Evolutionary conservation across 768 basidiomycete species (phyloP).

Genomic region (Exidia glandulosa): DNA sequence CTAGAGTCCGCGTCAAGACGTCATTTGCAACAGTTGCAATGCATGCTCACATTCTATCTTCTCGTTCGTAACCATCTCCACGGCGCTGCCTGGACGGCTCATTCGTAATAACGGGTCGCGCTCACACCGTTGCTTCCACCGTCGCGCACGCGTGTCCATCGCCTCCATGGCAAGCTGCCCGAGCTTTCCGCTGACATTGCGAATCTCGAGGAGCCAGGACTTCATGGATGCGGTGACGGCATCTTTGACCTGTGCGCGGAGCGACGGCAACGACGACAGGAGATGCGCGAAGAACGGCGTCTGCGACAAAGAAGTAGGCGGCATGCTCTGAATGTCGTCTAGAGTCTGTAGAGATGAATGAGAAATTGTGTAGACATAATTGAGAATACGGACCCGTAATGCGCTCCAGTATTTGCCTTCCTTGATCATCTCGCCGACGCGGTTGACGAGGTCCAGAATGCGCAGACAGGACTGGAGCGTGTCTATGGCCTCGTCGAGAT

Average conservation of each 20-base stretch:
- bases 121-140: constrained; percentile 77
- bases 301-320: constrained; percentile 77
- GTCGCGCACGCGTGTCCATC: constrained; percentile 73
- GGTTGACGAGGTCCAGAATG: constrained; percentile 83
- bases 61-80: constrained; percentile 86
- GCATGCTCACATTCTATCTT: constrained; percentile 75
- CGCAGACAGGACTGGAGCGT: constrained; percentile 87
- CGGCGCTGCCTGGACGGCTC: constrained; percentile 79
- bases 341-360: constrained; percentile 53
- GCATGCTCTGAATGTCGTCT: constrained; percentile 89
- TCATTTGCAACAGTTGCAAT: not conserved
- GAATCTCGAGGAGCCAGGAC: constrained; percentile 91
- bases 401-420: constrained; percentile 97
- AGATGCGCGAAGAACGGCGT: constrained; percentile 91
- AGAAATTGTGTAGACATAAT: constrained; percentile 11
- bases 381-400: constrained; percentile 55
- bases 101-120: constrained; percentile 68
- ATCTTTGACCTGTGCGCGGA: constrained; percentile 81
- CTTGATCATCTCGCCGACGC: constrained; percentile 86
- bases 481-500: constrained; percentile 95
- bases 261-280: constrained; percentile 81
- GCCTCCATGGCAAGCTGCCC: constrained; percentile 80
- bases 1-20: constrained; percentile 29
- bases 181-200: constrained; percentile 77
- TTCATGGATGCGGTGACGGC: constrained; percentile 92